Evolutionary conservation across 176 grass and related monocot genomes (phyloP), one percentile per base, ranked within the genome.

Genomic region (Paspalum notatum): DNA sequence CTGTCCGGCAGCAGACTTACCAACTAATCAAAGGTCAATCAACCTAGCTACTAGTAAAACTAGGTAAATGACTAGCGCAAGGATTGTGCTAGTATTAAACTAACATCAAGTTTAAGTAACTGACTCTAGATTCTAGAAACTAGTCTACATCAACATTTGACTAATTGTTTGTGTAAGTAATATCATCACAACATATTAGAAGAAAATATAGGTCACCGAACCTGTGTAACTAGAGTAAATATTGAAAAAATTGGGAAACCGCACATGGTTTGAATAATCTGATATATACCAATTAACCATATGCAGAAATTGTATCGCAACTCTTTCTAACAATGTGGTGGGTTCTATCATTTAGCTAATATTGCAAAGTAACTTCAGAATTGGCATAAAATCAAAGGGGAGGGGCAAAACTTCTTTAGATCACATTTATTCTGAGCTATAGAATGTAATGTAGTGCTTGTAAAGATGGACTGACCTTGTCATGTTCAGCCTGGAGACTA

Each of bases 391-490:
- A 47, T 61, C 40, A 46, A 72, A 64, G 55, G 48, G 25, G 18
- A 43, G 2, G 46, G 44, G 21, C 46, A 73, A 66, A 11, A 10
- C 18, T 32, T 40, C 66, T 27, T 59, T 20, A 74, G 9, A 42
- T 74, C 40, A 49, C 40, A 74, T 67, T 83, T 83, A 52, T 25
- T 80, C 24, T 58, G 5, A 39, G n/a, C 11, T 66, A 58, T 48
- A n/a, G 42, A 77, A 65, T 48, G 24, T 27, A 60, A 76, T 58
- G 8, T 16, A 59, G 11, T 45, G 44, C 41, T 24, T 75, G 72
- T 47, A 58, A 79, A 54, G 70, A 52, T 77, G 64, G 48, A 80
- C 64, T 71, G 8, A 93, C 96, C 79, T 95, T 76, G 16, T 95
- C 88, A 75, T 78, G 54, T 86, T 83, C 82, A 56, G 49, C n/a